Conservation (phyloP, 1,139 yeast species). For the Saccharomyces hybrid region DNA sequence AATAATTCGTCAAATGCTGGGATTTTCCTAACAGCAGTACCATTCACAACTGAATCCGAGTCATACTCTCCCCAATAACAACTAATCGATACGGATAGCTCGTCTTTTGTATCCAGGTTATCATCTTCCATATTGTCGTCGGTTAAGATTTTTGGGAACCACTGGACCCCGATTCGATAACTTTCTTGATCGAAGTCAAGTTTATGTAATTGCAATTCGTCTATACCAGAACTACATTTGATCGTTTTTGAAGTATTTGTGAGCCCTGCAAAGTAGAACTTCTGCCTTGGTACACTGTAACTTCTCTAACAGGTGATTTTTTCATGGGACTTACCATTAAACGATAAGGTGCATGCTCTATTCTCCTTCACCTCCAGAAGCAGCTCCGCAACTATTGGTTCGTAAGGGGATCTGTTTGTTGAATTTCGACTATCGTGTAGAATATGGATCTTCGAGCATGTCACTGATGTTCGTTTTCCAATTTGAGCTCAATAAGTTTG, state of each 20-base stretch:
- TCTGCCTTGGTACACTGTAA: slow-evolving; percentile 43
- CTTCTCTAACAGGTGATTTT: slow-evolving; percentile 53
- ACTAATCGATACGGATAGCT: slow-evolving; percentile 48
- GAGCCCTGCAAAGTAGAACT: slow-evolving; percentile 30
- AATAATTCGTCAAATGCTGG: slow-evolving; percentile 67
- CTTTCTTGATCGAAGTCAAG: slow-evolving; percentile 47
- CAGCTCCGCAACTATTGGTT: slow-evolving; percentile 60
- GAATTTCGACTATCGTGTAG: slow-evolving; percentile 41
- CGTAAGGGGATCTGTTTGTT: slow-evolving; percentile 44
- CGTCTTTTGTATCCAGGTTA: slow-evolving; percentile 42
- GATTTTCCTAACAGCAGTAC: slow-evolving; percentile 37
- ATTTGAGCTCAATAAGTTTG: slow-evolving; percentile 42
- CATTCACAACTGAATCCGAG: slow-evolving; percentile 35
- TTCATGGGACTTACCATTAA: slow-evolving; percentile 41
- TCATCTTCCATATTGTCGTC: slow-evolving; percentile 33
- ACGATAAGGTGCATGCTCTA: slow-evolving; percentile 54
- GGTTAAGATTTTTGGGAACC: slow-evolving; percentile 60
- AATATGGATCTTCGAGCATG: slow-evolving; percentile 44
- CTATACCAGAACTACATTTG: slow-evolving; percentile 55
- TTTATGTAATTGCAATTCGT: slow-evolving; percentile 54
- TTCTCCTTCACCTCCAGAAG: slow-evolving; percentile 52
- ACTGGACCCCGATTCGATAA: slow-evolving; percentile 61
- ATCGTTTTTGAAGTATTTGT: slow-evolving; percentile 42
- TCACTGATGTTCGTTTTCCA: slow-evolving; percentile 33
- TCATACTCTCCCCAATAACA: slow-evolving; percentile 75